phyloP scores from a whole-genome alignment of 345 rosid species.

The Populus simonii region DNA sequence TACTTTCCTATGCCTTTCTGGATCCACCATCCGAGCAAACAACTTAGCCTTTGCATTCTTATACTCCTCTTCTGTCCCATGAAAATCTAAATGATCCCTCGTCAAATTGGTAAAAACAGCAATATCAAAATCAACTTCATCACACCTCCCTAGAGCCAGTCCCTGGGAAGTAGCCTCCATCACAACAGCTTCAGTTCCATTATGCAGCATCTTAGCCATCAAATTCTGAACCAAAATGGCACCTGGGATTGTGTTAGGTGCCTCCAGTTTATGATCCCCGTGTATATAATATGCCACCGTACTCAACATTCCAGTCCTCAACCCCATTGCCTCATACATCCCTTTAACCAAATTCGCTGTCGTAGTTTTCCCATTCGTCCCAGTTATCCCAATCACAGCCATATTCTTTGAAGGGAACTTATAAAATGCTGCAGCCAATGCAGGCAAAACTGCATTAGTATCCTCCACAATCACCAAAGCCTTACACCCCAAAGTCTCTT shows the following conservation, averaged over 20 bases:
- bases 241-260: conserved; percentile 55
- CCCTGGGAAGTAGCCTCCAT: conserved; percentile 84
- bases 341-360: conserved; percentile 72
- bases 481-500: conserved; percentile 81
- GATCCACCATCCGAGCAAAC: conserved; percentile 85
- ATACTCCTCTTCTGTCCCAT: conserved; percentile 72
- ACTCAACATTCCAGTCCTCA: conserved; percentile 86
- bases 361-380: conserved; percentile 77
- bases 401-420: conserved; percentile 68
- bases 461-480: conserved; percentile 95
- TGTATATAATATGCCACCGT: conserved; percentile 65
- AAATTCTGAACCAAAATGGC: conserved; percentile 79
- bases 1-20: conserved; percentile 86
- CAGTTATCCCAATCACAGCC: conserved; percentile 80
- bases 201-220: conserved; percentile 95
- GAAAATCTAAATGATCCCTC: conserved; percentile 51
- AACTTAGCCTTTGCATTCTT: conserved; percentile 77
- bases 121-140: conserved; percentile 85
- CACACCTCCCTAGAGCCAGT: conserved; percentile 63
- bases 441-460: conserved; percentile 68
- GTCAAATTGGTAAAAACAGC: conserved; percentile 79
- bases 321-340: conserved; percentile 90
- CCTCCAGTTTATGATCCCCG: conserved; percentile 67
- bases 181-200: conserved; percentile 84
- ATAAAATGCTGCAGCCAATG: conserved; percentile 80